Percentiles rank a stretch among this genome's conserved stretches.
These are phyloP conservation scores for Breynia disticha DNA, from an alignment of 441 rosid species.

Conservation along the genomic window DNA sequence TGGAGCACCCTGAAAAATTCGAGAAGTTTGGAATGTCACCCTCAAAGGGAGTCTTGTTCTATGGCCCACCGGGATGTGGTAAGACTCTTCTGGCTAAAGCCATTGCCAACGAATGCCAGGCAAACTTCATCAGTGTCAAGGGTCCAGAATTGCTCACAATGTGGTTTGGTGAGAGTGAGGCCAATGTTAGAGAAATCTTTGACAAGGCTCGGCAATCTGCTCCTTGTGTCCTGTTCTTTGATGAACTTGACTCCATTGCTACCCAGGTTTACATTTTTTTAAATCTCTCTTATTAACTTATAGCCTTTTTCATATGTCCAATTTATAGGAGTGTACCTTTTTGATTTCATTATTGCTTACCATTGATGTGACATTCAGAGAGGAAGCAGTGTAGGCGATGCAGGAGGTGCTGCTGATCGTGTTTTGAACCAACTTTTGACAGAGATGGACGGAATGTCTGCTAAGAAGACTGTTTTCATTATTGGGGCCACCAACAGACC, in stretches of 20 bases:
- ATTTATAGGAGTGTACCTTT: no score
- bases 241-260: constrained; percentile 65
- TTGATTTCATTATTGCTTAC: constrained; percentile 6
- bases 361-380: constrained; percentile 27
- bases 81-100: constrained; percentile 71
- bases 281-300: no score
- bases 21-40: constrained; percentile 86
- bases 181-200: constrained; percentile 63
- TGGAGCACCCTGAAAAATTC: constrained; percentile 80
- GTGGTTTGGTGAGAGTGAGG: constrained; percentile 80
- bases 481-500: constrained; percentile 70
- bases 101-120: constrained; percentile 65
- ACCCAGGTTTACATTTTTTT: constrained; percentile 36
- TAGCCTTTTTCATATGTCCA: no score
- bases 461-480: constrained; percentile 60
- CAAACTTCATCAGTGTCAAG: constrained; percentile 62
- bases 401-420: constrained; percentile 71
- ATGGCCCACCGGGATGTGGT: constrained; percentile 73
- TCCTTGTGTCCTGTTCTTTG: constrained; percentile 69
- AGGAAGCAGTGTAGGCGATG: constrained; percentile 69
- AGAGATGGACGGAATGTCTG: constrained; percentile 82
- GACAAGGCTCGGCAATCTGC: constrained; percentile 72
- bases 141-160: constrained; percentile 76
- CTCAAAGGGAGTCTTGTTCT: constrained; percentile 68
- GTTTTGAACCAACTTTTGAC: constrained; percentile 69